phyloP scores from a whole-genome alignment of 2,329 filamentous ascomycete genomes.

The Ilyonectria destructans region DNA sequence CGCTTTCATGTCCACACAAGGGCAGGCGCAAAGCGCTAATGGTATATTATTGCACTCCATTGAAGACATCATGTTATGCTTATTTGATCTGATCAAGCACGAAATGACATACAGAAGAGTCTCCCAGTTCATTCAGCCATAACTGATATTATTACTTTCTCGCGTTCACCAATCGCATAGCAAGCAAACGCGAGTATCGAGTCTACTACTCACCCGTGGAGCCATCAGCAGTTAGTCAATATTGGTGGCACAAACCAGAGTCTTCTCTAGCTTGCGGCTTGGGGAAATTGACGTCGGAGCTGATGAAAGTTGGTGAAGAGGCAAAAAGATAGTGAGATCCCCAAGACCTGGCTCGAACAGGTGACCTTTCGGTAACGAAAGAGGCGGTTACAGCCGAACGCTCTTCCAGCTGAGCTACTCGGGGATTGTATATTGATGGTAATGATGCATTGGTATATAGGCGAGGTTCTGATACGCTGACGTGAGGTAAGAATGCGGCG shows the following conservation, averaged over 20 bases:
- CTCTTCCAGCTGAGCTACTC: slow-evolving; percentile 38
- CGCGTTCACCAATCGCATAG: slow-evolving; percentile 59
- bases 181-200: slow-evolving; percentile 58
- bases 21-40: too few relatives aligned
- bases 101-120: too few relatives aligned
- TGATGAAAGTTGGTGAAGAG: too few relatives aligned
- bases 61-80: too few relatives aligned
- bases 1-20: too few relatives aligned
- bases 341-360: slow-evolving; percentile 37
- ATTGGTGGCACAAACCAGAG: slow-evolving; percentile 59
- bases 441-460: too few relatives aligned
- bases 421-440: slow-evolving; percentile 10
- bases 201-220: slow-evolving; percentile 59
- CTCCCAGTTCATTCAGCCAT: too few relatives aligned
- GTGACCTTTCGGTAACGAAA: slow-evolving; percentile 34
- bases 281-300: slow-evolving; percentile 26
- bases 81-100: too few relatives aligned
- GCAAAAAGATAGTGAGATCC: not conserved
- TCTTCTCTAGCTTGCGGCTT: slow-evolving; percentile 36
- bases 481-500: too few relatives aligned
- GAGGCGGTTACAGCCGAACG: slow-evolving; percentile 33
- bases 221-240: slow-evolving; percentile 60
- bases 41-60: too few relatives aligned
- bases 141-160: too few relatives aligned
- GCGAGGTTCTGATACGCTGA: too few relatives aligned